These are phyloP conservation scores for Ilyonectria destructans DNA, from an alignment of 2,329 filamentous ascomycete genomes.

Conservation along the genomic window DNA sequence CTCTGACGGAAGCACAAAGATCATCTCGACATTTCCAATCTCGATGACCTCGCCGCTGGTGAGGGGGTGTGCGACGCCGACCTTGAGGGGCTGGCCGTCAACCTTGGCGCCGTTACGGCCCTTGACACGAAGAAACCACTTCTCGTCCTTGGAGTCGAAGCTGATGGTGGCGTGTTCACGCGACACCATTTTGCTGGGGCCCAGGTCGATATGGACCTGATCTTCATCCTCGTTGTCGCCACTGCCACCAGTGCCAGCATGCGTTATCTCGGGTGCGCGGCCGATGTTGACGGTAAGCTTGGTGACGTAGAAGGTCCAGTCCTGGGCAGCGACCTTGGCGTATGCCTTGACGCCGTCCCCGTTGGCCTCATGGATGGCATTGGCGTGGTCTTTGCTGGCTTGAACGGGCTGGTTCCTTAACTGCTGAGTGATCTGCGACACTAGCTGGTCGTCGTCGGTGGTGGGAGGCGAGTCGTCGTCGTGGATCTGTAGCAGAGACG, in stretches of 20 bases:
- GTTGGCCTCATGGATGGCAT: constrained; percentile 75
- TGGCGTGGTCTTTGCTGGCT: constrained; percentile 75
- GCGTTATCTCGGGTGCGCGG: constrained; percentile 71
- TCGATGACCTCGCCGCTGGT: constrained; percentile 93
- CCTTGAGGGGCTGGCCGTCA: constrained; percentile 81
- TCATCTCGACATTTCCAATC: constrained; percentile 96
- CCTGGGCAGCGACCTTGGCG: constrained; percentile 85
- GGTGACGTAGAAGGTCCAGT: constrained; percentile 90
- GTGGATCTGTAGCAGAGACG: constrained; percentile 52
- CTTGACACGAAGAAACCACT: constrained; percentile 90
- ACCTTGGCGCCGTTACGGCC: constrained; percentile 93
- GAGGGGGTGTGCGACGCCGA: constrained; percentile 77
- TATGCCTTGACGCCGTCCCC: constrained; percentile 80
- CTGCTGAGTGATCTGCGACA: constrained; percentile 70
- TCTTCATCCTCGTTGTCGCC: constrained; percentile 64
- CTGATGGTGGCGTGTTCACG: constrained; percentile 83
- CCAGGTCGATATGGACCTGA: constrained; percentile 88
- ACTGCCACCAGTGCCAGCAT: constrained; percentile 57
- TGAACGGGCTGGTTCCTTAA: constrained; percentile 68
- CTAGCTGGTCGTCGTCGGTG: constrained; percentile 70
- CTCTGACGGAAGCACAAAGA: constrained; percentile 93
- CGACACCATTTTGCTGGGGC: constrained; percentile 86
- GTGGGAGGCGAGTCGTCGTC: constrained; percentile 57
- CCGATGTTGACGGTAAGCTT: constrained; percentile 84
- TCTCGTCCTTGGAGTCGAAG: constrained; percentile 78